Evolutionary conservation across 1,284 basidiomycete genomes (phyloP), one percentile per base, ranked within the genome.

Genomic region (Salmacisia buchloeana): DNA sequence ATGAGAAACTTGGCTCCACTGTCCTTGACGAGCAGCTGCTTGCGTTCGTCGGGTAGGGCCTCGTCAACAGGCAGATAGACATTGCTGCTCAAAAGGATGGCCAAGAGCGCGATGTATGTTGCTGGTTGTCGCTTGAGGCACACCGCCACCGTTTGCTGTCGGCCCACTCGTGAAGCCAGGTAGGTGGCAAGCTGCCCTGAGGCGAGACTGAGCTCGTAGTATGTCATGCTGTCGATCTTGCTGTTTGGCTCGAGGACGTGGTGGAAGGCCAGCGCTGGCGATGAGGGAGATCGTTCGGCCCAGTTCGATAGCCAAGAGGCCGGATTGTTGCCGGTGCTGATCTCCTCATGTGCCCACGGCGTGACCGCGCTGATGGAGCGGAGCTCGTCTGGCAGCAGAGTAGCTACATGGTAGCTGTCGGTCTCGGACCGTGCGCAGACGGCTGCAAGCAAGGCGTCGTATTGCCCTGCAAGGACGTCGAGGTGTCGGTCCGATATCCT

Each of bases 1-100:
- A 78, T 56, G 12, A 79, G 36, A 13, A 66, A 27, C 7, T 38
- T 69, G 0, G 75, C 74, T 0, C 56, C 61, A 57, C 74, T 75
- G 41, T 74, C 75, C 7, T 57, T 43, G 18, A 77, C 33, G 1
- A 81, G 69, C 38, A 76, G 72, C 46, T 59, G 60, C 61, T 78
- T 76, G 3, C 80, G 71, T 23, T 74, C 72, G 9, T 54, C 27
- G 0, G 80, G 79, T 23, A 80, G 69, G 33, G 76, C 72, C 43
- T 69, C 71, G 60, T 79, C 79, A 23, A 81, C 71, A 3, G 80
- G 79, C 18, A 81, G 58, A 58, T 80, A 81, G 10, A 70, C 60
- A 18, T 69, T 68, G 1, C 77, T 72, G 10, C 71, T 67, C 38
- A 65, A 69, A 27, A 77, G 62, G 43, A 77, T 67, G 5, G 63